Evolutionary conservation across 208 protist species (phyloP).

Genomic region (Trypanosoma congolense): DNA sequence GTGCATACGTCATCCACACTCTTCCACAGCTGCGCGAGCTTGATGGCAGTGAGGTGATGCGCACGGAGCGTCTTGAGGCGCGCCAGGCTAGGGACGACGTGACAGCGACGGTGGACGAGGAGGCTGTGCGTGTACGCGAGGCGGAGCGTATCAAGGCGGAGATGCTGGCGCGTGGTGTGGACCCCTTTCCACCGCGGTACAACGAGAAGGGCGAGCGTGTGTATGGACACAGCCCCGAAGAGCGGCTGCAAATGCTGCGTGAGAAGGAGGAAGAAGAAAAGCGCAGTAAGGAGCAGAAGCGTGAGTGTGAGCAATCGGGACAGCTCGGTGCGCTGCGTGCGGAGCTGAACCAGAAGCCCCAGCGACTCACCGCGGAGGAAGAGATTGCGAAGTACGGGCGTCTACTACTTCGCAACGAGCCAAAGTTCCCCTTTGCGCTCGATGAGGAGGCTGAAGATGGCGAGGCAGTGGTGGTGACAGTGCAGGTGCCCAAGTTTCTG

Average conservation of each 20-base stretch:
- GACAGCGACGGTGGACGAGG: constrained; percentile 35
- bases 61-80: constrained; percentile 86
- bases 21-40: constrained; percentile 90
- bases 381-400: constrained; percentile 85
- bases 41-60: constrained; percentile 84
- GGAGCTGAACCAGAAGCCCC: constrained; percentile 41
- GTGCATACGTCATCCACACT: constrained; percentile 86
- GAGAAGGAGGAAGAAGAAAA: constrained; percentile 74
- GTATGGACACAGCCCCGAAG: constrained; percentile 87
- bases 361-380: constrained; percentile 74
- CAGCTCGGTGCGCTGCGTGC: constrained; percentile 57
- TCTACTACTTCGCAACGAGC: constrained; percentile 90
- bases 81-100: constrained; percentile 73
- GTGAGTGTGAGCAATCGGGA: constrained; percentile 30
- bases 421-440: constrained; percentile 80
- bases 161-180: constrained; percentile 63
- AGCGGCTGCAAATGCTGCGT: constrained; percentile 80
- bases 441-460: constrained; percentile 54
- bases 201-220: constrained; percentile 89
- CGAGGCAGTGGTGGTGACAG: constrained; percentile 67
- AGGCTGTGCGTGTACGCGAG: constrained; percentile 47
- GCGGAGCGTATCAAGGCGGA: constrained; percentile 66
- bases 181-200: constrained; percentile 71
- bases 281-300: constrained; percentile 23
- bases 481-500: constrained; percentile 90